Evolutionary conservation across 768 basidiomycete species (phyloP), one percentile per base, ranked within the genome.

Genomic region (Infundibulicybe gibba): DNA sequence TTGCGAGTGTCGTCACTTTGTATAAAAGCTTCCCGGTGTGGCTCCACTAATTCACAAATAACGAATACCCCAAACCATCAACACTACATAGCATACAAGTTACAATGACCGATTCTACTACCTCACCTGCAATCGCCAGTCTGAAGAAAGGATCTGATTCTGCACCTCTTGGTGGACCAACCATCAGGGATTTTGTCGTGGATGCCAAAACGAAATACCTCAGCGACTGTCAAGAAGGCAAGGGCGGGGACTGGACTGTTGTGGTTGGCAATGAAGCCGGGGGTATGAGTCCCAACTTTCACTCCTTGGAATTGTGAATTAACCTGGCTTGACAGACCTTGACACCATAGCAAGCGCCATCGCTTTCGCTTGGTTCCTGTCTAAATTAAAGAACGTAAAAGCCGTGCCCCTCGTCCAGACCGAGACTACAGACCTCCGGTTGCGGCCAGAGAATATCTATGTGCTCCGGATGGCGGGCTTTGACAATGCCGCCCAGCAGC

Each of bases 251-350:
- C 40, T 98, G 94, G 94, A 86, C 81, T 0, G 73, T 97, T 5
- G 87, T 84, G 0, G 90, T 94, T 84, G 94, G 95, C 0, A 99
- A 99, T 62, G 95, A 98, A 66, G 92, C 95, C 12, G 94, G 94
- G 58, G 95, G 95, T 94, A 61, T 48, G 68, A 57, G 15, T 13
- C 47, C 33, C 44, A 15, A 40, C 20, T 35, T 43, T 19, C 34
- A 44, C 16, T 32, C 33, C 12, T n/a, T 31, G n/a, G 25, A 21
- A 40, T 11, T 34, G n/a, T 3, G 15, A 20, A 32, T 14, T 30
- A 25, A 17, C 10, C 43, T 16, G 38, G 37, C 31, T n/a, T 14
- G 41, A 2, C 50, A 97, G 95, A 99, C 65, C 80, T 98, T 31
- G 97, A 99, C 67, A 85, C 84, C 4, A 61, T 95, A 15, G 94